Base-by-base conservation (phyloP, 768 basidiomycete species). In the Suillus plorans region DNA sequence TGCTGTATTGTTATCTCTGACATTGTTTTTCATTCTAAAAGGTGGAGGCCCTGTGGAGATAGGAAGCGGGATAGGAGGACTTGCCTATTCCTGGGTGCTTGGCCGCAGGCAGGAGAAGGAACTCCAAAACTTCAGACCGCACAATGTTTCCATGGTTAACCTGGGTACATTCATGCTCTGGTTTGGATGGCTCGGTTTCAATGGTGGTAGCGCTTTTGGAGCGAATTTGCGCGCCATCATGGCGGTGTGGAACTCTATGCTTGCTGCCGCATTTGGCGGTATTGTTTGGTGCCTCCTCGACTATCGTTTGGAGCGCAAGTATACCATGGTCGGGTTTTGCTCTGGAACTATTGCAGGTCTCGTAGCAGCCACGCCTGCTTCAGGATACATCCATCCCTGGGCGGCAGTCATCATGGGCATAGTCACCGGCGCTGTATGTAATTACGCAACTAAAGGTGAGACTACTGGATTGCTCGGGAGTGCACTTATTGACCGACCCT, bases 131-230 rank as follows among this genome's bases (percentile, higher is more conserved):
- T 95, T 94, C 80, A 85, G 92, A 66, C 94, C 94, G 9, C 92
- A 96, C 77, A 94, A 94, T 74, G 92, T 94, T 25, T 87, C 90
- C 39, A 80, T 91, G 74, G 91, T 95, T 70, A 85, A 85, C 68
- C 83, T 95, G 63, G 94, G 94, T 68, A 95, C 91, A 10, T 90
- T 88, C 69, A 84, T 95, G 67, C 86, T 94, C 62, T 94, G 90
- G 91, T 90, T 95, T 73, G 92, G 93, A 31, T 93, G 88, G 88
- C 78, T 89, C 63, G 92, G 90, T n/a, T 94, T 95, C 82, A 96
- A 95, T 78, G 94, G 91, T 57, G 94, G 94, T 31, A 91, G 89
- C 63, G 91, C 93, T 3, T 92, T 93, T 69, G 91, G 91, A 36
- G 92, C 93, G 42, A 95, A 95, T 77, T 81, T 96, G 47, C 89